Percentiles rank a stretch among this genome's conserved stretches.
Conservation (phyloP, 495 filamentous ascomycete genomes). For the Evansstolkia leycettana region DNA sequence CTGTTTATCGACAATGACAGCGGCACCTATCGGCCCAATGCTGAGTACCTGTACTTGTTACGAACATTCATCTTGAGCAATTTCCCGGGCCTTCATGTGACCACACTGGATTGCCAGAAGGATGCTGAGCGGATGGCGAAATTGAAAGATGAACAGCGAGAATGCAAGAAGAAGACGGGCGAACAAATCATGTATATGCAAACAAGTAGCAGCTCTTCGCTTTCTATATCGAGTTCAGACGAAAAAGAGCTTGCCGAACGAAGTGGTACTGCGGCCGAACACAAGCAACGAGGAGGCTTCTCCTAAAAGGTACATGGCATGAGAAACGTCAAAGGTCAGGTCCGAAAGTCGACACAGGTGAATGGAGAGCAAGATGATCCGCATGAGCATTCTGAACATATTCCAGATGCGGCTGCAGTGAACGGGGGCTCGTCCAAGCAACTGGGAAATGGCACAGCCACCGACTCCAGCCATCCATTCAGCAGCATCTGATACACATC, state of each 20-base stretch:
- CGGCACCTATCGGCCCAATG: constrained; percentile 84
- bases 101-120: constrained; percentile 50
- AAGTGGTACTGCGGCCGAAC: constrained; percentile 20
- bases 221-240: constrained; percentile 59
- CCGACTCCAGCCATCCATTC: no score
- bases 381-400: background rate
- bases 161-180: constrained; percentile 51
- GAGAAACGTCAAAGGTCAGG: constrained; percentile 29
- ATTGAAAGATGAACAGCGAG: constrained; percentile 52
- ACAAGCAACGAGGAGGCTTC: constrained; percentile 15
- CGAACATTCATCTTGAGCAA: constrained; percentile 53
- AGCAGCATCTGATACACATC: no score
- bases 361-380: constrained; percentile 9
- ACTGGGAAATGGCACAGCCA: no score
- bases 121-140: constrained; percentile 50
- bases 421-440: no score
- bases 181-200: constrained; percentile 52
- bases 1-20: constrained; percentile 91
- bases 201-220: constrained; percentile 38
- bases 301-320: constrained; percentile 24
- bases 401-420: no score
- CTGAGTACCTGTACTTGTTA: constrained; percentile 55
- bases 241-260: constrained; percentile 57
- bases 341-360: constrained; percentile 27
- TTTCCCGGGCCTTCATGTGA: constrained; percentile 61